phyloP scores from a whole-genome alignment of 257 asterid species.

The Voacanga thouarsii region DNA sequence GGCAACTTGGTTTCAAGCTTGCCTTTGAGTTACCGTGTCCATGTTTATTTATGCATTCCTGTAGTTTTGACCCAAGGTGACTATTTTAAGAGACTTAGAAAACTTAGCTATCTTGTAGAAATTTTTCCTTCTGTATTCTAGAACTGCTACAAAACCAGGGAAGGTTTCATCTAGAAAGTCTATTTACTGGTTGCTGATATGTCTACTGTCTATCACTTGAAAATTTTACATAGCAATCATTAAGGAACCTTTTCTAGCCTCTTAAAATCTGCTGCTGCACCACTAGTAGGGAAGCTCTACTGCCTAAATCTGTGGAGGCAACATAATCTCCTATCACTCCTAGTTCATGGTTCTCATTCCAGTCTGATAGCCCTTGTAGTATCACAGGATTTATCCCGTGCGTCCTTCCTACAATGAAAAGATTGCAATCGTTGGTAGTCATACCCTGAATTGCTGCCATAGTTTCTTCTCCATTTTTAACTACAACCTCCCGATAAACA shows the following conservation, averaged over 20 bases:
- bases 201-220: not conserved
- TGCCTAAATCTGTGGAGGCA: slow-evolving; percentile 49
- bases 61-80: not conserved
- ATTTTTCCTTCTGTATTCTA: not conserved
- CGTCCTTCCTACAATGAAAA: slow-evolving; percentile 75
- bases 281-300: slow-evolving; percentile 51
- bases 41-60: not conserved
- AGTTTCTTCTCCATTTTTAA: slow-evolving; percentile 71
- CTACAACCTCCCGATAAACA: slow-evolving; percentile 63
- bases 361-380: slow-evolving; percentile 48
- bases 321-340: slow-evolving; percentile 76
- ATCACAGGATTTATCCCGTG: slow-evolving; percentile 63
- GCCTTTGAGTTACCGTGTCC: not conserved
- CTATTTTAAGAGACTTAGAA: not conserved
- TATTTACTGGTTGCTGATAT: not conserved
- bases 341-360: slow-evolving; percentile 60
- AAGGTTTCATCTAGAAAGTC: not conserved
- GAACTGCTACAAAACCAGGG: not conserved
- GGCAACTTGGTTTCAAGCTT: not conserved
- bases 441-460: slow-evolving; percentile 57
- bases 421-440: slow-evolving; percentile 37
- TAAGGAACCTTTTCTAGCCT: slow-evolving; percentile 31
- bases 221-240: slow-evolving; percentile 1
- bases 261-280: slow-evolving; percentile 75
- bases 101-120: not conserved